These are phyloP conservation scores for Pleurotus salmoneostramineus DNA, from an alignment of 768 basidiomycete species.

Conservation along the genomic window DNA sequence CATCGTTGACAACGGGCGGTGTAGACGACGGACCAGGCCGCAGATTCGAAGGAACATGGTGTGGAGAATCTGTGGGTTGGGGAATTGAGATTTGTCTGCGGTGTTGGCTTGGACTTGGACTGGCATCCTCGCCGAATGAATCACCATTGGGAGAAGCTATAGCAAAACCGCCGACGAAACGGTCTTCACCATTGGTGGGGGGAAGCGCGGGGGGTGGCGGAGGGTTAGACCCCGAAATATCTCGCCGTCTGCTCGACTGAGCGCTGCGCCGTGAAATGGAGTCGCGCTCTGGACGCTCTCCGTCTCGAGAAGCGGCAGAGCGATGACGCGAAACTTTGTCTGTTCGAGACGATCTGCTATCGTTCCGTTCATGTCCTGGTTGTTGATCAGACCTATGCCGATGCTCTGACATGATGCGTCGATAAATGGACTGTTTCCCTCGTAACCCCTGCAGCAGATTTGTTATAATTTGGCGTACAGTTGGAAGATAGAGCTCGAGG, in stretches of 20 bases:
- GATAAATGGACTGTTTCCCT: conserved; percentile 85
- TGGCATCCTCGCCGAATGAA: conserved; percentile 13
- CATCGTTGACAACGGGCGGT: conserved; percentile 10
- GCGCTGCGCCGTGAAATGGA: conserved; percentile 32
- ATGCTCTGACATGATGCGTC: conserved; percentile 66
- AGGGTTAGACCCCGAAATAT: conserved; percentile 9
- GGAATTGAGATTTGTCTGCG: conserved; percentile 13
- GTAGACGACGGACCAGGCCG: conserved; percentile 15
- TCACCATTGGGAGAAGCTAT: conserved; percentile 12
- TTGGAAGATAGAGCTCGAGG: conserved; percentile 85
- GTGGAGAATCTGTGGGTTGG: conserved; percentile 11
- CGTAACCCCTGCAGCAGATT: conserved; percentile 91
- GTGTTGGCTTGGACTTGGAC: conserved; percentile 12
- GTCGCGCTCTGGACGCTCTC: conserved; percentile 36
- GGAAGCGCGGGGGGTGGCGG: neutral
- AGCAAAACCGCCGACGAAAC: conserved; percentile 52
- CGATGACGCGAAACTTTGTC: conserved; percentile 45
- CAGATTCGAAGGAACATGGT: conserved; percentile 12
- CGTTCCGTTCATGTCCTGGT: conserved; percentile 45
- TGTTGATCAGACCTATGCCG: conserved; percentile 46
- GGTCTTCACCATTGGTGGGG: conserved; percentile 28
- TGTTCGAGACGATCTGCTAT: conserved; percentile 54
- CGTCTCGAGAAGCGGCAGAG: conserved; percentile 42
- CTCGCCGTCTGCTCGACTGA: conserved; percentile 34
- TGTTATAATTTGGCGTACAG: conserved; percentile 90